phyloP scores from a whole-genome alignment of 345 rosid genomes.

The Hibiscus trionum region DNA sequence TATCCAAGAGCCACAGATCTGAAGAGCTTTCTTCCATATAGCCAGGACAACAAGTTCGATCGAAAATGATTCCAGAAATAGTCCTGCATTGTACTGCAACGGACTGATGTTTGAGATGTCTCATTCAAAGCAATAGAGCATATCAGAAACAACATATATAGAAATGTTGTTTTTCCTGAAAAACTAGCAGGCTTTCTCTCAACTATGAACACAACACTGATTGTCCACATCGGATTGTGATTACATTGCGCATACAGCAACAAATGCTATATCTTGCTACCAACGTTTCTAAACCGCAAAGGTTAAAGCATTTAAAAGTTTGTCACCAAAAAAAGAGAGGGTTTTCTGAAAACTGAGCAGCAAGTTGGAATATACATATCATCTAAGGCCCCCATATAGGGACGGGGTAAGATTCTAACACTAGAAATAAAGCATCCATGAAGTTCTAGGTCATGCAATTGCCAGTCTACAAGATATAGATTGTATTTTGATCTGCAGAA shows the following conservation, averaged over 20 bases:
- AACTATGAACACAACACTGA: not conserved
- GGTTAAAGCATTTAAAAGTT: not conserved
- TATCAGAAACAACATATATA: not conserved
- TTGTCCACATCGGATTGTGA: not conserved
- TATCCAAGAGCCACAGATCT: constrained; percentile 53
- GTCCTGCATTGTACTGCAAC: constrained; percentile 53
- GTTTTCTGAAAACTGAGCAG: not conserved
- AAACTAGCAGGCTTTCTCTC: not conserved
- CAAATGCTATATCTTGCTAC: not conserved
- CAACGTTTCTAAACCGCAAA: not conserved
- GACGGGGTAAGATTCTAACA: not conserved
- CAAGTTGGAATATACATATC: not conserved
- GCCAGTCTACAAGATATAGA: not conserved
- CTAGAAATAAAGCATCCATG: not conserved
- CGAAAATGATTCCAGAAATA: constrained; percentile 53
- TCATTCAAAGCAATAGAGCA: not conserved
- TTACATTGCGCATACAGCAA: not conserved
- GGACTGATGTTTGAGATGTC: constrained; percentile 8
- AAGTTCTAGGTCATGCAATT: not conserved
- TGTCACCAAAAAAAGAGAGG: not conserved
- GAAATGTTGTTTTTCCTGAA: not conserved
- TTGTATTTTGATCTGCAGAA: not conserved
- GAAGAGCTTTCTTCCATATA: constrained; percentile 55
- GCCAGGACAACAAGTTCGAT: constrained; percentile 65
- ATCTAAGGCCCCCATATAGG: not conserved